Conservation (phyloP, 345 rosid genomes). For the Rhizophora apiculata region DNA sequence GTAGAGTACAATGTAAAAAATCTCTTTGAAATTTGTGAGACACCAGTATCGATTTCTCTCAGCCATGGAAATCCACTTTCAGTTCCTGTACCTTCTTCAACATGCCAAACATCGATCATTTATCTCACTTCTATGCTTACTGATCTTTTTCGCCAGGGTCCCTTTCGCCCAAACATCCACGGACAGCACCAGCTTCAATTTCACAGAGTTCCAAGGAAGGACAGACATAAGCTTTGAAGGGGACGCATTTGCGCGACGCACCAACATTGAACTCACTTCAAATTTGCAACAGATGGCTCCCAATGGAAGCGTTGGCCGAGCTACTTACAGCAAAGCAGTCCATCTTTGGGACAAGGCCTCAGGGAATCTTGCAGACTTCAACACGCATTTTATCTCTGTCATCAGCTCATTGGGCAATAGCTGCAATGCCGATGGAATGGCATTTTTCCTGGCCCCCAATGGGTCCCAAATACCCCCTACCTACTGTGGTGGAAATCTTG, state of each 20-base stretch:
- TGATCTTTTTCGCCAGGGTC: background rate
- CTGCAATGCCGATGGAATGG: conserved; percentile 1
- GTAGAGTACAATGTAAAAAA: no score
- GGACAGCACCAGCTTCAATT: background rate
- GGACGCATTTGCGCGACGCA: background rate
- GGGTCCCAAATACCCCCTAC: conserved; percentile 7
- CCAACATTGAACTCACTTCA: background rate
- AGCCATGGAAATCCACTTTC: no score
- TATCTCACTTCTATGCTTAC: no score
- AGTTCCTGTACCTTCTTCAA: no score
- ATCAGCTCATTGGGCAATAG: background rate
- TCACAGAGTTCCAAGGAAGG: background rate
- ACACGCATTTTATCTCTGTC: conserved; percentile 11
- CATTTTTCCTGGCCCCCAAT: conserved; percentile 17
- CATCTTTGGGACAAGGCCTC: conserved; percentile 22
- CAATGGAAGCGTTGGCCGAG: conserved; percentile 6
- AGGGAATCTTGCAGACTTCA: conserved; percentile 4
- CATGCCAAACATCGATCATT: no score
- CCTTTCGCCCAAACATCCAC: background rate
- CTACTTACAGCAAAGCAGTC: background rate
- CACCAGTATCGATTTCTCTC: no score
- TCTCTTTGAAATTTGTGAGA: no score
- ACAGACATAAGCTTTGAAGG: background rate
- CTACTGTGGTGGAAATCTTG: conserved; percentile 5
- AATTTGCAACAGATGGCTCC: background rate